These are phyloP conservation scores for Penicillium bialowiezense DNA, from an alignment of 495 filamentous ascomycete genomes.

Conservation along the genomic window DNA sequence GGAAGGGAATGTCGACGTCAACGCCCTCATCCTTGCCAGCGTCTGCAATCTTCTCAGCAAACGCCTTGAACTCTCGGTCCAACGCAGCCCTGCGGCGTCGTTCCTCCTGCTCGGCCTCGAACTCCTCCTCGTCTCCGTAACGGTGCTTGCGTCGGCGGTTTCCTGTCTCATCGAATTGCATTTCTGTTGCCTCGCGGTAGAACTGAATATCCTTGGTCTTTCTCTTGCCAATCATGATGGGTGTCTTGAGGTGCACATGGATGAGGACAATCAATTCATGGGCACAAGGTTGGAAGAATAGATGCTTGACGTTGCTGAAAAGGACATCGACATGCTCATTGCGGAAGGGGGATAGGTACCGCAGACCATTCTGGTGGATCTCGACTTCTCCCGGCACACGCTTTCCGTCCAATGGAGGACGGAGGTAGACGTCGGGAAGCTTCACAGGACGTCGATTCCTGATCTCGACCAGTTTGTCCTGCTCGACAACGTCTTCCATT, in stretches of 20 bases:
- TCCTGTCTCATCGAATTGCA: slow-evolving; percentile 98
- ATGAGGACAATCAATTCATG: slow-evolving; percentile 98
- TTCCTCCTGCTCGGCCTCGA: slow-evolving; percentile 97
- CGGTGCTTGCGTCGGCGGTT: slow-evolving; percentile 96
- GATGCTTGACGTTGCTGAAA: slow-evolving; percentile 97
- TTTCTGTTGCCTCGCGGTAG: slow-evolving; percentile 96
- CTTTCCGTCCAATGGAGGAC: slow-evolving; percentile 92
- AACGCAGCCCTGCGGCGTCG: slow-evolving; percentile 83
- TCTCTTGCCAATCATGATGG: slow-evolving; percentile 97
- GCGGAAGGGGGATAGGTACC: slow-evolving; percentile 86
- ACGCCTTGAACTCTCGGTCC: slow-evolving; percentile 92
- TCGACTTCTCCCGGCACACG: slow-evolving; percentile 92
- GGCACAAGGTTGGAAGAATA: slow-evolving; percentile 97
- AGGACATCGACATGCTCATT: slow-evolving; percentile 87
- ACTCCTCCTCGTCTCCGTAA: slow-evolving; percentile 99
- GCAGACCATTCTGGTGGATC: slow-evolving; percentile 98
- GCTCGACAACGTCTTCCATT: slow-evolving; percentile 99
- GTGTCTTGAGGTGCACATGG: slow-evolving; percentile 95
- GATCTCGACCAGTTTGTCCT: slow-evolving; percentile 92
- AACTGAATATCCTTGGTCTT: slow-evolving; percentile 99
- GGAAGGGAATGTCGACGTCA: slow-evolving; percentile 92
- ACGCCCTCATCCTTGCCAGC: slow-evolving; percentile 81
- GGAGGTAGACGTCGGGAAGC: slow-evolving; percentile 88
- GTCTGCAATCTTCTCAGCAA: slow-evolving; percentile 95
- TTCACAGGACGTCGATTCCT: slow-evolving; percentile 84